A percentile compares a stretch with the other conserved stretches of the same genome.
These are phyloP conservation scores for Odonthalia washingtoniensis DNA, from an alignment of 31 red algal genomes.

Conservation along the genomic window DNA sequence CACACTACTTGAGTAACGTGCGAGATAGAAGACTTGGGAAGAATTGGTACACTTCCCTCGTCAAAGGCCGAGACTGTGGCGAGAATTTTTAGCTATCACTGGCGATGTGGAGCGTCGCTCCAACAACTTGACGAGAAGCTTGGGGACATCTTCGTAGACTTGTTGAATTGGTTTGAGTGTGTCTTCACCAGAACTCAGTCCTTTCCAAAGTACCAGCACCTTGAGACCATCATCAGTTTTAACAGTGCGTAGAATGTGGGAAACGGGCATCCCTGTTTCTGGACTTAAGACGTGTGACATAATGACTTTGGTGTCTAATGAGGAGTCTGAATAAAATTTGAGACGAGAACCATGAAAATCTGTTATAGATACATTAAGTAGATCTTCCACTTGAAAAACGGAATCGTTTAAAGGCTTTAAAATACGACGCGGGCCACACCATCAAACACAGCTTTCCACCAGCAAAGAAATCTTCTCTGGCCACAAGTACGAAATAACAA, in stretches of 20 bases:
- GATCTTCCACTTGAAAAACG: conserved; percentile 7
- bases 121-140: neutral
- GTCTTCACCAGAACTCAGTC: neutral
- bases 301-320: neutral
- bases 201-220: conserved; percentile 10
- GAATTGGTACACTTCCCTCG: neutral
- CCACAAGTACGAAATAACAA: neutral
- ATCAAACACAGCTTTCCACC: conserved; percentile 1
- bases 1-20: too few relatives aligned
- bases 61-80: neutral
- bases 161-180: neutral
- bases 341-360: neutral
- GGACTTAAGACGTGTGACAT: neutral
- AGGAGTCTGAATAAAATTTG: neutral
- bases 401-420: conserved; percentile 1
- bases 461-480: neutral
- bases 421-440: conserved; percentile 4
- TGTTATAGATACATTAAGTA: neutral
- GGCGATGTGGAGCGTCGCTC: neutral
- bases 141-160: neutral
- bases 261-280: neutral
- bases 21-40: too few relatives aligned
- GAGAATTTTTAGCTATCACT: neutral
- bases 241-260: neutral
- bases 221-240: neutral